These are phyloP conservation scores for Saccharomycopsis sp. DNA, from an alignment of 805 yeast species.

Conservation along the genomic window DNA sequence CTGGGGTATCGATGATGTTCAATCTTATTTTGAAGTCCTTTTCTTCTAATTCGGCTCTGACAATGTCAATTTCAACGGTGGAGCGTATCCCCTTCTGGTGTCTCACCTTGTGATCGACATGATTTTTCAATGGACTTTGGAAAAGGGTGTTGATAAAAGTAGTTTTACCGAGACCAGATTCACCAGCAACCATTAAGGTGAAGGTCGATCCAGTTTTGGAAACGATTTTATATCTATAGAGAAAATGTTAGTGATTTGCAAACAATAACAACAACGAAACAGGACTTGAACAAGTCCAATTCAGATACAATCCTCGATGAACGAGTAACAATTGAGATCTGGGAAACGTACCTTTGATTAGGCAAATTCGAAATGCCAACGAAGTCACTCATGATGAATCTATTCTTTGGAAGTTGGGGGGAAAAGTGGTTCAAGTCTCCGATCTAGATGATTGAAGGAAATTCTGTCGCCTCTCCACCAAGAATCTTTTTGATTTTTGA, in stretches of 20 bases:
- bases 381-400: conserved; percentile 29
- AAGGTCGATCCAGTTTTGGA: conserved; percentile 68
- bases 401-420: too few species aligned
- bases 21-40: conserved; percentile 69
- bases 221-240: conserved; percentile 59
- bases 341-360: conserved; percentile 45
- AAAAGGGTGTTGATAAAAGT: conserved; percentile 82
- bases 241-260: not conserved
- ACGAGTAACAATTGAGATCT: not conserved
- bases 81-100: conserved; percentile 50
- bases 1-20: conserved; percentile 86
- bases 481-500: too few species aligned
- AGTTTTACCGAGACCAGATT: conserved; percentile 87
- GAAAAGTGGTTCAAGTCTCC: too few species aligned
- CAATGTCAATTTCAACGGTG: conserved; percentile 72
- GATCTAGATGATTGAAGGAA: too few species aligned
- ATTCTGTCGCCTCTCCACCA: too few species aligned
- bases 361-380: conserved; percentile 69
- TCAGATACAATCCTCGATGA: not conserved
- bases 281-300: conserved; percentile 1
- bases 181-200: conserved; percentile 83
- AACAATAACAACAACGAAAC: not conserved
- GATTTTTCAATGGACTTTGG: conserved; percentile 60
- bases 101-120: conserved; percentile 31
- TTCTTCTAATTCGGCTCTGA: conserved; percentile 76